phyloP scores from a whole-genome alignment of 2,329 filamentous ascomycete species.

The Colletotrichum sp. region DNA sequence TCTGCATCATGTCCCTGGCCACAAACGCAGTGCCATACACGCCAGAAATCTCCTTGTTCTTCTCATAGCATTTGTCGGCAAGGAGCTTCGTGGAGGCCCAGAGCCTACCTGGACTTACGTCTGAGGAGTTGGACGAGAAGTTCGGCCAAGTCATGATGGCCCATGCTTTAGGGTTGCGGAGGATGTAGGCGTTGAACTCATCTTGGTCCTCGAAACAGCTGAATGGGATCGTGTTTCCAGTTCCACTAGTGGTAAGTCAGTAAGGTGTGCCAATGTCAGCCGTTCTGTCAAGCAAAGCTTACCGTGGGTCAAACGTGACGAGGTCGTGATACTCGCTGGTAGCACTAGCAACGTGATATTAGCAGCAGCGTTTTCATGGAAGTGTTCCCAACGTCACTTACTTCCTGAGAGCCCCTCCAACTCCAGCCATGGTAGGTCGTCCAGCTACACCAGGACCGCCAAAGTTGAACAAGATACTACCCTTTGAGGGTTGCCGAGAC shows the following conservation, averaged over 20 bases:
- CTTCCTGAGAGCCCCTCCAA: not conserved
- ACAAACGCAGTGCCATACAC: constrained; percentile 48
- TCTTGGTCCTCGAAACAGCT: constrained; percentile 23
- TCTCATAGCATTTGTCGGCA: constrained; percentile 24
- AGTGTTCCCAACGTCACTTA: not conserved
- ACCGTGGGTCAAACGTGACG: constrained; percentile 31
- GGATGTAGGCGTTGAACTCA: not conserved
- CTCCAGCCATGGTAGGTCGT: not conserved
- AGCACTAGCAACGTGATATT: not conserved
- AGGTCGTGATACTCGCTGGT: constrained; percentile 31
- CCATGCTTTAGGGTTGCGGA: not conserved
- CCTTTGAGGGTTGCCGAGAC: constrained; percentile 24
- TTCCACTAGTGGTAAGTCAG: constrained; percentile 25
- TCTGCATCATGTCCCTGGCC: constrained; percentile 47
- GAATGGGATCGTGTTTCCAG: constrained; percentile 29
- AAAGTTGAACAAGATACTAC: constrained; percentile 35
- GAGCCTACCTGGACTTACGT: constrained; percentile 21
- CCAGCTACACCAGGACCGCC: constrained; percentile 27
- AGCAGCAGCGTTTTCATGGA: not conserved
- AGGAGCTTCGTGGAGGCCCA: constrained; percentile 27
- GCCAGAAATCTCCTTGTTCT: constrained; percentile 29
- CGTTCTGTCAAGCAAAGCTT: not conserved
- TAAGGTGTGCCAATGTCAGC: not conserved
- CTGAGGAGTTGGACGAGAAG: constrained; percentile 4
- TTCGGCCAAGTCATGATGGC: not conserved